Percentiles rank a stretch among this genome's conserved stretches.
Evolutionary conservation across 495 filamentous ascomycete genomes (phyloP).

Genomic region (Talaromyces trachyspermus): DNA sequence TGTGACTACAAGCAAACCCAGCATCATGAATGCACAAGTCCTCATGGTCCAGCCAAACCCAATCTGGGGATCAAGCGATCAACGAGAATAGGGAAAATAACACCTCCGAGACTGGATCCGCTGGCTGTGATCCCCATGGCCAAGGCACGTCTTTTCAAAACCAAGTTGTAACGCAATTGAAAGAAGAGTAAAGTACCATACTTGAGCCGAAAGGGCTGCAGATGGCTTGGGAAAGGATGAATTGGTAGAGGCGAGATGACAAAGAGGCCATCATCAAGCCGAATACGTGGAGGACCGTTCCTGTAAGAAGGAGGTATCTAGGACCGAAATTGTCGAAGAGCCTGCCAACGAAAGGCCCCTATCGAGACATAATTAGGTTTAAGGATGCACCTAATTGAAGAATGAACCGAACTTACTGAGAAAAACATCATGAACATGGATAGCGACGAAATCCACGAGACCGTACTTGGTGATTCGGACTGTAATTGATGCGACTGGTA

Average conservation of each 20-base stretch:
- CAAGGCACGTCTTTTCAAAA: slow-evolving; percentile 60
- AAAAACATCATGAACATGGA: slow-evolving; percentile 44
- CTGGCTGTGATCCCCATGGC: slow-evolving; percentile 62
- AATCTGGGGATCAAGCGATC: slow-evolving; percentile 53
- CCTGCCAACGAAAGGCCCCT: neutral
- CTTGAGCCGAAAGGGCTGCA: slow-evolving; percentile 45
- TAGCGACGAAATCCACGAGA: slow-evolving; percentile 47
- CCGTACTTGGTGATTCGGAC: slow-evolving; percentile 31
- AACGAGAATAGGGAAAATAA: slow-evolving; percentile 59
- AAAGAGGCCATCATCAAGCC: slow-evolving; percentile 66
- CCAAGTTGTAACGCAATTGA: slow-evolving; percentile 57
- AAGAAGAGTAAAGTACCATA: slow-evolving; percentile 52
- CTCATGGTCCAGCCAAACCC: slow-evolving; percentile 74
- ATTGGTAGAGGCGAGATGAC: slow-evolving; percentile 37
- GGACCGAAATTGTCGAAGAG: neutral
- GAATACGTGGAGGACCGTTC: slow-evolving; percentile 57
- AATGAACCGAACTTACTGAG: no score
- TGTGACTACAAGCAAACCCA: slow-evolving; percentile 51
- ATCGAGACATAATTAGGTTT: no score
- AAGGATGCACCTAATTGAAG: no score
- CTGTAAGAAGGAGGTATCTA: slow-evolving; percentile 28
- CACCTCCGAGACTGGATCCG: slow-evolving; percentile 52
- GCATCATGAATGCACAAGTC: slow-evolving; percentile 58
- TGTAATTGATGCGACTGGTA: slow-evolving; percentile 41
- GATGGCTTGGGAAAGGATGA: slow-evolving; percentile 34